Percentiles rank a stretch among this genome's conserved stretches.
Evolutionary conservation across 805 yeast species (phyloP).

Genomic region (Starmerella vaccinii): DNA sequence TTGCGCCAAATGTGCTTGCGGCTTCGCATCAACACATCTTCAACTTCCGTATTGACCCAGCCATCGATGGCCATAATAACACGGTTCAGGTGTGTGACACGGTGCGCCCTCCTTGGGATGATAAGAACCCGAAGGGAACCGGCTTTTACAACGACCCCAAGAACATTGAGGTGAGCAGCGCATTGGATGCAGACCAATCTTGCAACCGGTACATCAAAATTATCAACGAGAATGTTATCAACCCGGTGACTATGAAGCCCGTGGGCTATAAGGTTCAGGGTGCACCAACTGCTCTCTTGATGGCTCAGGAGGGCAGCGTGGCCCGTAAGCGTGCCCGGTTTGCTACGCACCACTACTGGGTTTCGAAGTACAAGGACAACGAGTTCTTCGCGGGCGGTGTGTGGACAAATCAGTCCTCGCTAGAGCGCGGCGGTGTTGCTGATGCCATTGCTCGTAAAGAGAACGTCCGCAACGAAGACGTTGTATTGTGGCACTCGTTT

Average conservation of each 20-base stretch:
- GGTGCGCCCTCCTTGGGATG: constrained; percentile 46
- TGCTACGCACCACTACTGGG: constrained; percentile 74
- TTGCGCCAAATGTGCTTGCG: constrained; percentile 72
- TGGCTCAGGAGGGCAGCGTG: constrained; percentile 53
- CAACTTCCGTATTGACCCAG: constrained; percentile 71
- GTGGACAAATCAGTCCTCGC: constrained; percentile 72
- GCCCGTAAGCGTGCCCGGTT: constrained; percentile 62
- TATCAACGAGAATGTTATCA: constrained; percentile 60
- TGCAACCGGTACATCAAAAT: constrained; percentile 65
- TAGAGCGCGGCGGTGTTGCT: constrained; percentile 39
- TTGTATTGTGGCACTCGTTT: constrained; percentile 71
- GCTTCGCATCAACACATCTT: constrained; percentile 76
- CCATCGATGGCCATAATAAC: constrained; percentile 69
- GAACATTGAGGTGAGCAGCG: constrained; percentile 57
- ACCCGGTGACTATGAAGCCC: constrained; percentile 58
- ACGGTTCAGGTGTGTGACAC: constrained; percentile 65
- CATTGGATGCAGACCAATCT: constrained; percentile 62
- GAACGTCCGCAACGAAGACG: constrained; percentile 57
- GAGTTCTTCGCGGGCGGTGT: constrained; percentile 74
- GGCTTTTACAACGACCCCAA: constrained; percentile 59
- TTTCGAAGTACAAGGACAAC: constrained; percentile 62
- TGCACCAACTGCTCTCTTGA: constrained; percentile 68
- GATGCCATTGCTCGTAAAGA: constrained; percentile 34
- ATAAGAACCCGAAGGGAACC: constrained; percentile 54
- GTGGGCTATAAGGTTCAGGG: constrained; percentile 64